Conservation (phyloP, 805 yeast species). For the Brettanomyces sp. region DNA sequence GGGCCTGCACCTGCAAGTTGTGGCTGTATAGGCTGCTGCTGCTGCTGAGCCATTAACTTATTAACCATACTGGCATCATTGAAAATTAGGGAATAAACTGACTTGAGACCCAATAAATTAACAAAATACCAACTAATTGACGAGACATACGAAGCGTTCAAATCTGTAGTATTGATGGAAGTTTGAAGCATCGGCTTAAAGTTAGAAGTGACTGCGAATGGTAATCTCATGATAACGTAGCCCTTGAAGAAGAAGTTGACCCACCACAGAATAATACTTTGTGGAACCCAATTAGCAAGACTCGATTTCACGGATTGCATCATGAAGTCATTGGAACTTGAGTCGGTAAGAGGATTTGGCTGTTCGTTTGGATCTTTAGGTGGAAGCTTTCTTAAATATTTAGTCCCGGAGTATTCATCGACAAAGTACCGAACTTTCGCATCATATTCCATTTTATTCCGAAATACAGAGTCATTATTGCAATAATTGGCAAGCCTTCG, state of each 20-base stretch:
- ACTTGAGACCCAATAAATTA: conserved; percentile 71
- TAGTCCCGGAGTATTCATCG: conserved; percentile 25
- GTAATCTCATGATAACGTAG: conserved; percentile 76
- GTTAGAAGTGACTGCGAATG: conserved; percentile 82
- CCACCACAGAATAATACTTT: conserved; percentile 93
- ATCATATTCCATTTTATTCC: conserved; percentile 38
- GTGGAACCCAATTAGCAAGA: conserved; percentile 79
- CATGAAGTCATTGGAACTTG: conserved; percentile 62
- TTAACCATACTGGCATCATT: conserved; percentile 40
- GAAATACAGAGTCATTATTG: conserved; percentile 20
- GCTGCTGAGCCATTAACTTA: conserved; percentile 34
- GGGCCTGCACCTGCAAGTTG: conserved; percentile 48
- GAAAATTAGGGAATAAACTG: conserved; percentile 65
- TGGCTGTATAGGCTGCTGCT: conserved; percentile 19
- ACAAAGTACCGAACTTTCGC: conserved; percentile 30
- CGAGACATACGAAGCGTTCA: conserved; percentile 87
- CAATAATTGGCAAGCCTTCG: conserved; percentile 45
- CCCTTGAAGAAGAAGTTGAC: conserved; percentile 90
- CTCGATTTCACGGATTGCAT: conserved; percentile 73
- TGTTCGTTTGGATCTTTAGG: conserved; percentile 27
- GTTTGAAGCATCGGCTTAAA: conserved; percentile 89
- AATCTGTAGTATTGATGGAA: conserved; percentile 74
- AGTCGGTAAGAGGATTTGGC: conserved; percentile 44
- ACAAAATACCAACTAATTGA: conserved; percentile 95
- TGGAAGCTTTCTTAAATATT: conserved; percentile 41